Conservation (phyloP, 805 yeast species). For the Nakazawaea pomicola region DNA sequence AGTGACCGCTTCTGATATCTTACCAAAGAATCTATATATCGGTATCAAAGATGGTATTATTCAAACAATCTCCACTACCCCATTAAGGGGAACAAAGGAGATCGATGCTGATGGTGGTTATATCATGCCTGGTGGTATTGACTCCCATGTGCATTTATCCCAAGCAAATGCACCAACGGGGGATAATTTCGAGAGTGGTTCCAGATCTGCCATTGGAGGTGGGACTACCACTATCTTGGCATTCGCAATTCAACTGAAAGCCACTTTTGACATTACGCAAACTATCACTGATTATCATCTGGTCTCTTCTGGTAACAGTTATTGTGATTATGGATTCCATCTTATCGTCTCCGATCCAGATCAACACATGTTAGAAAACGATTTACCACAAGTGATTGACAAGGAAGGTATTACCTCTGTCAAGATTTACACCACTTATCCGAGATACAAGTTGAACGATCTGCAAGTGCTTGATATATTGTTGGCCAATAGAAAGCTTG, state of each 20-base stretch:
- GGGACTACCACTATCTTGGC: conserved; percentile 42
- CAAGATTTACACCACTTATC: conserved; percentile 43
- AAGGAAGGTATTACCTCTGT: conserved; percentile 34
- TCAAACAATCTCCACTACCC: conserved; percentile 28
- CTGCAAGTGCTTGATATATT: conserved; percentile 34
- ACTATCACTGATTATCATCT: conserved; percentile 22
- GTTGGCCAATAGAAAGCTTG: conserved; percentile 32
- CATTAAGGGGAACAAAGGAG: conserved; percentile 20
- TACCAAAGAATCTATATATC: conserved; percentile 32
- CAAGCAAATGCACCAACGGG: conserved; percentile 35
- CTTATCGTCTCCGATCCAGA: conserved; percentile 24
- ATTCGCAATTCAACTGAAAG: conserved; percentile 37
- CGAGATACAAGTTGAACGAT: conserved; percentile 35
- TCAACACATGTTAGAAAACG: conserved; percentile 22
- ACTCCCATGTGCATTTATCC: conserved; percentile 41
- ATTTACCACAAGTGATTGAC: conserved; percentile 29
- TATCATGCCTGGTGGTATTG: conserved; percentile 46
- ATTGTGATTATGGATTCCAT: conserved; percentile 22
- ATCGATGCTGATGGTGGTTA: conserved; percentile 41
- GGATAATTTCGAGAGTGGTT: conserved; percentile 37
- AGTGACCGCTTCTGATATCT: conserved; percentile 26
- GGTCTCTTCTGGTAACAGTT: conserved; percentile 16
- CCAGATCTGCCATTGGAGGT: conserved; percentile 40
- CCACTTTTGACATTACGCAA: conserved; percentile 20
- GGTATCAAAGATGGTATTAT: conserved; percentile 37